A percentile compares a stretch with the other conserved stretches of the same genome.
Evolutionary conservation across 2,329 filamentous ascomycete species (phyloP).

Genomic region (Colletotrichum theobromicola): DNA sequence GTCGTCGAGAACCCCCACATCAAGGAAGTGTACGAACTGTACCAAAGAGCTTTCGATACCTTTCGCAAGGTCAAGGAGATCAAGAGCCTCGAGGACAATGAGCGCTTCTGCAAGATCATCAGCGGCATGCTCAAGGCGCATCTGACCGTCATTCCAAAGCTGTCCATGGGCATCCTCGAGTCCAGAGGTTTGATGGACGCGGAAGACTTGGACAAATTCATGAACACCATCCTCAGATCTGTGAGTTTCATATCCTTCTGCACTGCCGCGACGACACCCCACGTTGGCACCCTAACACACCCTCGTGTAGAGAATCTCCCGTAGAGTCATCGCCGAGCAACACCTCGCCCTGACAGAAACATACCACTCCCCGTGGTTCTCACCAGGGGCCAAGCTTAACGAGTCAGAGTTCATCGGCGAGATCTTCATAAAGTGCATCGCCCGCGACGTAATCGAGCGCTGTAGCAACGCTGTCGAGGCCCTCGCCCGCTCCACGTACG

Average conservation of each 20-base stretch:
- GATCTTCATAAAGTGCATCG: conserved; percentile 92
- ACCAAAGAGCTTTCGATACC: conserved; percentile 94
- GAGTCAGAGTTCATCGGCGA: conserved; percentile 90
- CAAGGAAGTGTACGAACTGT: conserved; percentile 93
- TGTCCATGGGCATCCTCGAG: conserved; percentile 93
- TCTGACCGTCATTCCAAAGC: conserved; percentile 88
- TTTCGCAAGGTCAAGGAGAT: conserved; percentile 87
- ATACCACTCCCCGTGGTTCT: conserved; percentile 89
- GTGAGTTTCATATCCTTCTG: conserved; percentile 52
- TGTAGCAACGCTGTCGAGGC: conserved; percentile 79
- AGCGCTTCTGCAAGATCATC: conserved; percentile 81
- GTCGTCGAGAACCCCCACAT: conserved; percentile 96
- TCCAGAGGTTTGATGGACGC: conserved; percentile 83
- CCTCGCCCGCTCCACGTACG: conserved; percentile 78
- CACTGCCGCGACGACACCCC: background rate
- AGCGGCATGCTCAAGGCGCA: conserved; percentile 84
- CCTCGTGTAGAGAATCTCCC: conserved; percentile 80
- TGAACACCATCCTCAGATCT: conserved; percentile 91
- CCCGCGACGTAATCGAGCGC: conserved; percentile 84
- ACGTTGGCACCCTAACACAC: background rate
- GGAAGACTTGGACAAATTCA: conserved; percentile 87
- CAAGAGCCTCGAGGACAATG: conserved; percentile 87
- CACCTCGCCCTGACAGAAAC: conserved; percentile 95
- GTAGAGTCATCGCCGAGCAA: conserved; percentile 96
- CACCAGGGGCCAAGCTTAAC: conserved; percentile 75